Conservation (phyloP, 208 protist genomes). For the Trypanosoma conorhini region DNA sequence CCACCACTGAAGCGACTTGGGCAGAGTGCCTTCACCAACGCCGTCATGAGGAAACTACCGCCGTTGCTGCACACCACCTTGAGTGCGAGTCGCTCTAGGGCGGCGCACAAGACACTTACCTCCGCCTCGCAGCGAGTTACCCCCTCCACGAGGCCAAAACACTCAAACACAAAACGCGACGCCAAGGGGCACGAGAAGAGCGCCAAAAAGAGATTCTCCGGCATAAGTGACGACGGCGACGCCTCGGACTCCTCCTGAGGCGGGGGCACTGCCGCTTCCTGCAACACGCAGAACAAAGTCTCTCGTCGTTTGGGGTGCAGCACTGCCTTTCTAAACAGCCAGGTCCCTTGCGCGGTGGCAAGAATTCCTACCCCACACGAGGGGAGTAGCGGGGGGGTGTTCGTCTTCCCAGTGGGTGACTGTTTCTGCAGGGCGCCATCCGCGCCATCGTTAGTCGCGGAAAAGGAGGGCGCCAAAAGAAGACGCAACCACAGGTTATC, state of each 20-base stretch:
- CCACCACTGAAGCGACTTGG: constrained; percentile 26
- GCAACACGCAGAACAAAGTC: constrained; percentile 56
- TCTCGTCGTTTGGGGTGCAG: constrained; percentile 40
- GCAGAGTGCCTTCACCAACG: constrained; percentile 53
- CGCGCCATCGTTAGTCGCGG: not conserved
- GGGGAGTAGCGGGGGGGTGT: constrained; percentile 2
- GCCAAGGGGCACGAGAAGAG: constrained; percentile 60
- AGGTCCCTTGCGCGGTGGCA: constrained; percentile 42
- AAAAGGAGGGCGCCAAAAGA: constrained; percentile 13
- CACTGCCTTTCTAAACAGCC: constrained; percentile 50
- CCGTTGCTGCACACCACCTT: constrained; percentile 59
- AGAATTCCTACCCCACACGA: constrained; percentile 19
- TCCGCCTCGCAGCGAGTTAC: constrained; percentile 37
- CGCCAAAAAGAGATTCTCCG: constrained; percentile 44
- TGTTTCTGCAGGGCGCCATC: not conserved
- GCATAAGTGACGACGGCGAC: constrained; percentile 8
- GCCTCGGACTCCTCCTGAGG: not conserved
- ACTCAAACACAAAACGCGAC: constrained; percentile 54
- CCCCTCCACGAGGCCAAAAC: constrained; percentile 49
- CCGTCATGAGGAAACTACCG: constrained; percentile 52
- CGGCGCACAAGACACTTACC: constrained; percentile 62
- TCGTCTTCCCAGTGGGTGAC: not conserved
- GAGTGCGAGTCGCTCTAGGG: constrained; percentile 57
- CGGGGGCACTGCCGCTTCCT: constrained; percentile 7
- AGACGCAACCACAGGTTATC: constrained; percentile 49